These are phyloP conservation scores for Dianthus caryophyllus DNA, from an alignment of 148 eudicot species.

Conservation along the genomic window DNA sequence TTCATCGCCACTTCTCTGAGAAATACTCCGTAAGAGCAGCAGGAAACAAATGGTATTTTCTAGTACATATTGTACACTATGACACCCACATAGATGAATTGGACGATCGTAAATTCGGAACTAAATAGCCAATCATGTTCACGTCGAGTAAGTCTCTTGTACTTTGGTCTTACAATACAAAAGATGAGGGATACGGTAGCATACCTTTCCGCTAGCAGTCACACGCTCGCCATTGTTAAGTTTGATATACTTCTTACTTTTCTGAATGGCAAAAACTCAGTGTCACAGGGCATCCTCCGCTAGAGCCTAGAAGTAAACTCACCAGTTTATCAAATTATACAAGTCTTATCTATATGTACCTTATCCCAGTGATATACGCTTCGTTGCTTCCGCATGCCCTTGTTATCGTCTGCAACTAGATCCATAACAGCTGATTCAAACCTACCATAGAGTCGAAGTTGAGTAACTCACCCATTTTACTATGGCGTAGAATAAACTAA, in stretches of 20 bases:
- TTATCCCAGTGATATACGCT: constrained; percentile 80
- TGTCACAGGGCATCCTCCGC: neutral
- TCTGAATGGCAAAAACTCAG: constrained; percentile 35
- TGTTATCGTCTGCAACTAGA: constrained; percentile 65
- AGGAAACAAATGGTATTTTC: too few relatives aligned
- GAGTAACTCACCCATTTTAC: neutral
- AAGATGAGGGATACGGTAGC: constrained; percentile 4
- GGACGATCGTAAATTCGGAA: neutral
- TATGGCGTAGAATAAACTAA: too few relatives aligned
- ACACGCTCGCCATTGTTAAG: too few relatives aligned
- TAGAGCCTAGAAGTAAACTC: constrained; percentile 1
- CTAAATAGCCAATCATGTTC: neutral
- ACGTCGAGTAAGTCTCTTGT: neutral
- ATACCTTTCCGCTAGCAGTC: constrained; percentile 90
- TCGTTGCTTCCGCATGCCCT: constrained; percentile 69
- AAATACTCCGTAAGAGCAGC: neutral
- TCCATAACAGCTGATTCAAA: constrained; percentile 86
- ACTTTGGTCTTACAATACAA: neutral
- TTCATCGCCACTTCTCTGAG: neutral
- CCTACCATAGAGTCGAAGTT: constrained; percentile 33
- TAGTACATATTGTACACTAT: too few relatives aligned
- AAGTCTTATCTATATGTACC: constrained; percentile 30
- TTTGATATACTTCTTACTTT: constrained; percentile 83
- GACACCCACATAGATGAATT: neutral
- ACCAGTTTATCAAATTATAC: constrained; percentile 3